Evolutionary conservation across 768 basidiomycete species (phyloP), one percentile per base, ranked within the genome.

Genomic region (Clathrus columnatus): DNA sequence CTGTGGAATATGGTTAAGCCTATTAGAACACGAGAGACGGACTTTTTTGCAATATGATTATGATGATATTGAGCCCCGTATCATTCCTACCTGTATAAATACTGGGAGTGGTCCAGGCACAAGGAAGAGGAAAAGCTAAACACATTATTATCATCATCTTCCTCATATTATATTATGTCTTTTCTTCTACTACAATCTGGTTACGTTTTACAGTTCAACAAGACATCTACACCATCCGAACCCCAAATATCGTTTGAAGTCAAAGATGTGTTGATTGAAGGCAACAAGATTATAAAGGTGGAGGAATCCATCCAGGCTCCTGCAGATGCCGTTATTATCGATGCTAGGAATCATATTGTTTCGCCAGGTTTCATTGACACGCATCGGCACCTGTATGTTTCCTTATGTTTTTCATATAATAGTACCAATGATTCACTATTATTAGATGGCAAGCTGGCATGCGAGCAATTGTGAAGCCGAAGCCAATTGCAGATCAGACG

Each of bases 361-460:
- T 59, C 66, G 0, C 68, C 68, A 4, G 68, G 68, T 0, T 63
- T 68, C 50, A 58, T 69, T 17, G 68, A 69, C 50, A 68, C 67
- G 0, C 68, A 69, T 56, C 57, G 68, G 16, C 55, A 56, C 28
- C 24, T 50, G 67, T 67, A 47, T 7, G 62, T 41, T 18, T 50
- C 21, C 10, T 21, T 20, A 29, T 59, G 30, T 32, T 10, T n/a
- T 32, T 29, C 26, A 50, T 5, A 17, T 50, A 16, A 21, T 20
- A 2, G 23, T 18, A 44, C 46, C 23, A 48, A 3, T n/a, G 14
- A 24, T 14, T 24, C 26, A 10, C 45, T 21, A 20, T 67, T 64
- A n/a, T 62, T 65, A 60, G 41, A 60, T 8, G 67, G 67, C 61
- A 68, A 65, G 66, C 58, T 64, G 10, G 61, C 65, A 21, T 41